phyloP scores from a whole-genome alignment of 306 rosid genomes.

The Begonia masoniana region DNA sequence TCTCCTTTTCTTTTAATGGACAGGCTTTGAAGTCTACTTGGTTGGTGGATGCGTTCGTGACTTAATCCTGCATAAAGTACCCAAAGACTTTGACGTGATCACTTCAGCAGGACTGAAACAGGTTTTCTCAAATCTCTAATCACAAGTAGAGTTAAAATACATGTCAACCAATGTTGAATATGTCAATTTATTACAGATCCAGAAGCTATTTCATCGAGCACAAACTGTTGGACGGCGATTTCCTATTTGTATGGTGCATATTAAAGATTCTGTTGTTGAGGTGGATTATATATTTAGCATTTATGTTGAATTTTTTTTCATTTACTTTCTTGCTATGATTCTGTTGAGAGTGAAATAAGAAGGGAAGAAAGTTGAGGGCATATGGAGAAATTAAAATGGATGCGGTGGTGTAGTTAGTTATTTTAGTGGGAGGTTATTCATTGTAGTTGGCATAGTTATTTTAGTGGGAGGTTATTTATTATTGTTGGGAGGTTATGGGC shows the following conservation, averaged over 20 bases:
- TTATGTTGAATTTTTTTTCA: neutral
- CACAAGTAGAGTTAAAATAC: slow-evolving; percentile 4
- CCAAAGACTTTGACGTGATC: slow-evolving; percentile 88
- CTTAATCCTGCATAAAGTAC: slow-evolving; percentile 51
- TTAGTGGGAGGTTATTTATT: too few relatives aligned
- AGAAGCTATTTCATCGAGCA: slow-evolving; percentile 26
- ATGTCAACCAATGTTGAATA: slow-evolving; percentile 5
- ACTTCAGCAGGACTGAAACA: slow-evolving; percentile 63
- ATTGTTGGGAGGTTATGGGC: too few relatives aligned
- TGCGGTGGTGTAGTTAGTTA: too few relatives aligned
- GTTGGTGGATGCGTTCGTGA: slow-evolving; percentile 99
- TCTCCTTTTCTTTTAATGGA: slow-evolving; percentile 6
- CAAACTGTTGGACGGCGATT: slow-evolving; percentile 57
- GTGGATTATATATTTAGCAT: slow-evolving; percentile 24
- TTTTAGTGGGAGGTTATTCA: too few relatives aligned
- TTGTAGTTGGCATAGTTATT: too few relatives aligned
- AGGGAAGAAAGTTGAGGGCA: too few relatives aligned
- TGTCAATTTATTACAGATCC: slow-evolving; percentile 33
- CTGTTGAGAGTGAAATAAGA: too few relatives aligned
- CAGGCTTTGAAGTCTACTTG: slow-evolving; percentile 81
- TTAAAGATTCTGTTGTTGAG: slow-evolving; percentile 50
- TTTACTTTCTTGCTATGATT: slow-evolving; percentile 1
- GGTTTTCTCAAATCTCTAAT: slow-evolving; percentile 25
- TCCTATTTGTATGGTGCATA: slow-evolving; percentile 65
- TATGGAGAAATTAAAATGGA: too few relatives aligned